Percentiles rank a stretch among this genome's conserved stretches.
phyloP scores from a whole-genome alignment of 164 flowering plant genomes.

The Paratinospora sagittata region DNA sequence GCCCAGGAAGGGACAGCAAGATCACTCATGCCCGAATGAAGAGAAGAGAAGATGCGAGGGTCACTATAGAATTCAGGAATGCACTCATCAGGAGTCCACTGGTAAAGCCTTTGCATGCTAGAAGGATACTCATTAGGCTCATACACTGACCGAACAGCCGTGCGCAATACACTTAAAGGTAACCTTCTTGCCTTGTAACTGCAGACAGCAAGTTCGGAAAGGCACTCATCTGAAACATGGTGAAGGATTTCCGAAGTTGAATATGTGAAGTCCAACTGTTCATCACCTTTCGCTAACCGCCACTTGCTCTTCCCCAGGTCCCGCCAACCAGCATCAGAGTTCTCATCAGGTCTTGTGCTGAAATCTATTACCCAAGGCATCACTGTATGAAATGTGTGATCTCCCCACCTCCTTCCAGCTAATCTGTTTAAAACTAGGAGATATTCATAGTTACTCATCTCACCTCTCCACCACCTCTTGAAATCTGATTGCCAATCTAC shows the following conservation, averaged over 20 bases:
- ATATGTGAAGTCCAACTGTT: constrained; percentile 95
- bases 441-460: constrained; percentile 88
- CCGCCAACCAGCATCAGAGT: constrained; percentile 78
- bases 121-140: constrained; percentile 99
- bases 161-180: constrained; percentile 75
- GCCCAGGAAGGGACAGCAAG: constrained; percentile 91
- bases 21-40: constrained; percentile 83
- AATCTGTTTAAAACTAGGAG: constrained; percentile 72
- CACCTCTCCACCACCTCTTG: constrained; percentile 84
- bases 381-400: constrained; percentile 76
- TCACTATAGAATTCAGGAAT: constrained; percentile 94
- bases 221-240: constrained; percentile 97
- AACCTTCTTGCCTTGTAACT: constrained; percentile 97
- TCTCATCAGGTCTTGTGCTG: constrained; percentile 66
- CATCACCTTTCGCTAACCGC: constrained; percentile 97
- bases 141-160: constrained; percentile 91
- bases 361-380: constrained; percentile 99
- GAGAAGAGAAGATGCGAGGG: constrained; percentile 65
- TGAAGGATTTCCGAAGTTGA: constrained; percentile 91
- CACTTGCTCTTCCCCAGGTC: constrained; percentile 89
- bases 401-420: constrained; percentile 99
- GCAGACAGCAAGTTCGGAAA: constrained; percentile 96
- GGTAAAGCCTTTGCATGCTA: constrained; percentile 90
- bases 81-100: constrained; percentile 99
- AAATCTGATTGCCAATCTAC: constrained; percentile 66